These are phyloP conservation scores for Grifola frondosa DNA, from an alignment of 1,284 basidiomycete species.

Conservation along the genomic window DNA sequence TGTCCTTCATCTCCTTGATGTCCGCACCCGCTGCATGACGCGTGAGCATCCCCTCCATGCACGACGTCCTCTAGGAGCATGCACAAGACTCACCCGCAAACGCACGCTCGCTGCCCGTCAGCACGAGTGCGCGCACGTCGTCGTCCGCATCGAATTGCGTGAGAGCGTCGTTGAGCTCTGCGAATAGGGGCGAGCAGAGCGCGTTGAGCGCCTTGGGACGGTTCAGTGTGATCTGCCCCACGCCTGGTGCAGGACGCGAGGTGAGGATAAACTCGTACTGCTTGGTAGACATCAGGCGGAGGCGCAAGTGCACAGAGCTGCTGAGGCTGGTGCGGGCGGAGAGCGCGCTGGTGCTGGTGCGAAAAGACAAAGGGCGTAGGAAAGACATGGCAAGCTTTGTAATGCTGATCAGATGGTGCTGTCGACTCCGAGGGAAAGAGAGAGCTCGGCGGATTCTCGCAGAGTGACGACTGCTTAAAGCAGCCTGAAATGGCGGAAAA, in stretches of 20 bases:
- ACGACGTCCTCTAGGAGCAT: neutral
- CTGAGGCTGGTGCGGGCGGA: too few relatives aligned
- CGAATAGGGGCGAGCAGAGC: slow-evolving; percentile 77
- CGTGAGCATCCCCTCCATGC: slow-evolving; percentile 1
- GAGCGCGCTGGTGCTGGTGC: too few relatives aligned
- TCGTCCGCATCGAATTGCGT: slow-evolving; percentile 73
- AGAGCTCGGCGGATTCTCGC: too few relatives aligned
- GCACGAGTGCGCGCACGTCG: slow-evolving; percentile 79
- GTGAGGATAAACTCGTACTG: slow-evolving; percentile 75
- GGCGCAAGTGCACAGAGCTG: slow-evolving; percentile 12
- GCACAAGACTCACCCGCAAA: slow-evolving; percentile 76
- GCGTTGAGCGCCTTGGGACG: slow-evolving; percentile 96
- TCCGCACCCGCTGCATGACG: slow-evolving; percentile 71
- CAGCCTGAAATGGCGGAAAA: too few relatives aligned
- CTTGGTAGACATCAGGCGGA: slow-evolving; percentile 31
- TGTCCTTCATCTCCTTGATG: slow-evolving; percentile 94
- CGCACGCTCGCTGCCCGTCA: slow-evolving; percentile 92
- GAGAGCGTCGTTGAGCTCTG: slow-evolving; percentile 77
- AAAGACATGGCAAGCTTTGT: too few relatives aligned
- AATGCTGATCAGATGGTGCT: too few relatives aligned
- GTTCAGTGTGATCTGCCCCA: slow-evolving; percentile 91
- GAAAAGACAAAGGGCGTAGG: too few relatives aligned
- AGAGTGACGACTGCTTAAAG: too few relatives aligned
- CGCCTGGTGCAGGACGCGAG: slow-evolving; percentile 71
- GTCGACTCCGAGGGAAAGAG: too few relatives aligned